phyloP scores from a whole-genome alignment of 345 rosid species.

The Gossypium herbaceum region DNA sequence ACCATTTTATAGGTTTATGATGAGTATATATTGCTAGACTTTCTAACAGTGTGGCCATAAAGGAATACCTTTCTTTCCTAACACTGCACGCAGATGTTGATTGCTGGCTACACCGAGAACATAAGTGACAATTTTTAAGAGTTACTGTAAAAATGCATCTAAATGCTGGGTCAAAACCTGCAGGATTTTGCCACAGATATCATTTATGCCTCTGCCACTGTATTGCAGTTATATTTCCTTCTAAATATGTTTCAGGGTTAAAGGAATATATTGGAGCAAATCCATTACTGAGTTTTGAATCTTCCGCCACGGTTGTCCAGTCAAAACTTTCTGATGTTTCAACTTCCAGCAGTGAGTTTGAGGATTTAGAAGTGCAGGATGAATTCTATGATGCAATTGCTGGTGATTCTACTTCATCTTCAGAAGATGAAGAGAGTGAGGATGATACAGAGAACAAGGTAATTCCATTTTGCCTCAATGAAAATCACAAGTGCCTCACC shows the following conservation, averaged over 20 bases:
- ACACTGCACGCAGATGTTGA: not conserved
- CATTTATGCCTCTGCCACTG: not conserved
- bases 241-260: slow-evolving; percentile 54
- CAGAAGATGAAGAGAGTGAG: slow-evolving; percentile 70
- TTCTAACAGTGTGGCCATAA: not conserved
- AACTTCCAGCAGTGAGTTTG: slow-evolving; percentile 45
- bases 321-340: slow-evolving; percentile 51
- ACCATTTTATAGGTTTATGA: not conserved
- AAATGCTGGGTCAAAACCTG: not conserved
- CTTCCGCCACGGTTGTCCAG: slow-evolving; percentile 46
- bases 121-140: not conserved
- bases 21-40: not conserved
- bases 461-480: slow-evolving; percentile 16
- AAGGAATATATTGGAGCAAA: slow-evolving; percentile 94
- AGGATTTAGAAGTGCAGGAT: slow-evolving; percentile 60
- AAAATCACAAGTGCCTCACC: not conserved
- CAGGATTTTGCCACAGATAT: not conserved
- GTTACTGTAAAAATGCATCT: not conserved
- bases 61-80: not conserved
- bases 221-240: not conserved
- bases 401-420: slow-evolving; percentile 56
- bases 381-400: slow-evolving; percentile 92
- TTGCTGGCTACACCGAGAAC: not conserved
- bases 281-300: slow-evolving; percentile 61
- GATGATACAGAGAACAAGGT: slow-evolving; percentile 51